A percentile compares a stretch with the other conserved stretches of the same genome.
Conservation (phyloP, 345 rosid species). For the Acer negundo region DNA sequence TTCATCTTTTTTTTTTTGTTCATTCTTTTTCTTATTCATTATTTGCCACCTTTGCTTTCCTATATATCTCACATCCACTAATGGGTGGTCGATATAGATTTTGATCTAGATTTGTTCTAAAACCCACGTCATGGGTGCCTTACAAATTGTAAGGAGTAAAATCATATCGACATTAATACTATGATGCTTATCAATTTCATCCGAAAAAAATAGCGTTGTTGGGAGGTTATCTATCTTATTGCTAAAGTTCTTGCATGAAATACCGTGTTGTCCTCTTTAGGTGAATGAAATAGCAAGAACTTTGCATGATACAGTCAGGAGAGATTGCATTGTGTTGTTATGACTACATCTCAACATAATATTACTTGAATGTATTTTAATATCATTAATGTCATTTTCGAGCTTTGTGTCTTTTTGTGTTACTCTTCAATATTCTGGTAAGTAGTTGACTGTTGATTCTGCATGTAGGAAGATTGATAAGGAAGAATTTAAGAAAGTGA, state of each 20-base stretch:
- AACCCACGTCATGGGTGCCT: not conserved
- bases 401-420: slow-evolving; percentile 25
- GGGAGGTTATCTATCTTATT: not conserved
- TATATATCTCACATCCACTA: not conserved
- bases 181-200: not conserved
- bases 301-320: not conserved
- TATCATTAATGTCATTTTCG: not conserved
- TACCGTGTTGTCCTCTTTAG: not conserved
- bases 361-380: not conserved
- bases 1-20: not conserved
- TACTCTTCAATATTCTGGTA: slow-evolving; percentile 14
- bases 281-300: not conserved
- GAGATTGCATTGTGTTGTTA: not conserved
- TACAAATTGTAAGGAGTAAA: not conserved
- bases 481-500: slow-evolving; percentile 91
- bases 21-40: not conserved
- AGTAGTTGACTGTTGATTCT: slow-evolving; percentile 21
- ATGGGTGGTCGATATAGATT: not conserved
- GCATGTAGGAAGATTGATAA: slow-evolving; percentile 69
- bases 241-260: not conserved
- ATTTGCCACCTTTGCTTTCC: not conserved
- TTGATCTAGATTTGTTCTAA: not conserved
- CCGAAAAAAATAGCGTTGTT: not conserved
- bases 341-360: not conserved
- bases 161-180: not conserved